These are phyloP conservation scores for Leccinum variicolor DNA, from an alignment of 768 basidiomycete genomes.

Conservation along the genomic window DNA sequence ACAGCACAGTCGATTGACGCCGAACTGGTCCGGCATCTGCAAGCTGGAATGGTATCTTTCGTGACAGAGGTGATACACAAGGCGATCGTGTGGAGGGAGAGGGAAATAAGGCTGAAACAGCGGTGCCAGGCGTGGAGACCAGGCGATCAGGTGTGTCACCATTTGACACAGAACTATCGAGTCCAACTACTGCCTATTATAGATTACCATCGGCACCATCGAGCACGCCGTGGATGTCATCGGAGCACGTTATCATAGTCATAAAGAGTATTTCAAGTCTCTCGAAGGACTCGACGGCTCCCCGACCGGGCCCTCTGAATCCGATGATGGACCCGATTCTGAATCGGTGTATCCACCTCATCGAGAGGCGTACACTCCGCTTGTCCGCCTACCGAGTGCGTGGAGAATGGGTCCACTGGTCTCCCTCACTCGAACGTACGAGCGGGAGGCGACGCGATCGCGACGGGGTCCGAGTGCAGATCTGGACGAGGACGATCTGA, in stretches of 20 bases:
- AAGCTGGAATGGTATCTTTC: conserved; percentile 47
- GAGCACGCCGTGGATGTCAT: conserved; percentile 48
- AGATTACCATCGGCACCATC: conserved; percentile 47
- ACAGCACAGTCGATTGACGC: conserved; percentile 43
- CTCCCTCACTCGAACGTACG: conserved; percentile 24
- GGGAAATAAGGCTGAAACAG: conserved; percentile 55
- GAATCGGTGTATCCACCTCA: conserved; percentile 14
- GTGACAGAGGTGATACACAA: conserved; percentile 48
- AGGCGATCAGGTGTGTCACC: conserved; percentile 38
- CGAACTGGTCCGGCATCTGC: conserved; percentile 45
- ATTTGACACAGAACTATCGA: background rate
- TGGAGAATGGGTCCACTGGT: conserved; percentile 10
- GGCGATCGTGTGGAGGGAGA: conserved; percentile 53
- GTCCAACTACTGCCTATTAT: conserved; percentile 3
- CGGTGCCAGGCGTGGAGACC: conserved; percentile 59
- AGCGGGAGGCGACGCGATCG: conserved; percentile 16
- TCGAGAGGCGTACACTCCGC: conserved; percentile 35
- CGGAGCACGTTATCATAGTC: conserved; percentile 37
- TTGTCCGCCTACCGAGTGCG: conserved; percentile 30
- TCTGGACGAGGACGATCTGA: conserved; percentile 20
- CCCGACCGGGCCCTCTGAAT: background rate
- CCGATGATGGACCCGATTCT: background rate
- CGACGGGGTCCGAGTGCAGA: conserved; percentile 20
- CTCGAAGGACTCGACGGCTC: conserved; percentile 22
- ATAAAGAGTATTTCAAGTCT: conserved; percentile 40